A percentile compares a stretch with the other conserved stretches of the same genome.
Conservation (phyloP, 2,329 filamentous ascomycete genomes). For the Trichoderma atrobrunneum region DNA sequence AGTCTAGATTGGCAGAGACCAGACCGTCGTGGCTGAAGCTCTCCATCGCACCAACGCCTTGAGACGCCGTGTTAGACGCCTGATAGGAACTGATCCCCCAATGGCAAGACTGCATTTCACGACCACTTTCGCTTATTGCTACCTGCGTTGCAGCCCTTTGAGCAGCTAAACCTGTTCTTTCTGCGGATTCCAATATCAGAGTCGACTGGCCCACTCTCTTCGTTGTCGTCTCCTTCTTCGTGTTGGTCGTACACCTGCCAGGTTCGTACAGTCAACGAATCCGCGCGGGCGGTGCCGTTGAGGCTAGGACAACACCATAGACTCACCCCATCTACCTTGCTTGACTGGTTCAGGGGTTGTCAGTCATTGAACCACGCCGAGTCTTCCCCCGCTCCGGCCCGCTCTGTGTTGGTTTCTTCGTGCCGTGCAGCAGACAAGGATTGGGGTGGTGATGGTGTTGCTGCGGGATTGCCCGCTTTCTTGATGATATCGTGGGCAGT, state of each 20-base stretch:
- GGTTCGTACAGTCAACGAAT: not conserved
- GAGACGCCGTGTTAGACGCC: not conserved
- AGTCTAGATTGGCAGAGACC: not conserved
- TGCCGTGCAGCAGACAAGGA: not conserved
- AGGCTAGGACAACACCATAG: constrained; percentile 5
- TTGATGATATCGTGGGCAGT: not conserved
- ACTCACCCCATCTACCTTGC: not conserved
- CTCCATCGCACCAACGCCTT: not conserved
- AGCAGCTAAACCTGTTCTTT: not conserved
- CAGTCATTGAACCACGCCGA: not conserved
- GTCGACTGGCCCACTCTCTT: not conserved
- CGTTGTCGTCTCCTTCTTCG: not conserved
- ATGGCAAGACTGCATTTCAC: not conserved
- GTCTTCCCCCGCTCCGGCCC: not conserved
- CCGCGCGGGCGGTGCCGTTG: constrained; percentile 10
- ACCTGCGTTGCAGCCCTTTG: not conserved
- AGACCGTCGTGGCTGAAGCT: not conserved
- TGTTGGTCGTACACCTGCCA: constrained; percentile 11
- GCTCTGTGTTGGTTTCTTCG: not conserved
- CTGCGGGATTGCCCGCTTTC: not conserved
- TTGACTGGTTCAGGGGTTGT: not conserved
- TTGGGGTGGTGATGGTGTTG: not conserved
- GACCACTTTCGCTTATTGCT: not conserved
- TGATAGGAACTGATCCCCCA: not conserved
- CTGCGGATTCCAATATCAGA: not conserved